These are phyloP conservation scores for Alternaria postmessia DNA, from an alignment of 2,329 filamentous ascomycete genomes.

Conservation along the genomic window DNA sequence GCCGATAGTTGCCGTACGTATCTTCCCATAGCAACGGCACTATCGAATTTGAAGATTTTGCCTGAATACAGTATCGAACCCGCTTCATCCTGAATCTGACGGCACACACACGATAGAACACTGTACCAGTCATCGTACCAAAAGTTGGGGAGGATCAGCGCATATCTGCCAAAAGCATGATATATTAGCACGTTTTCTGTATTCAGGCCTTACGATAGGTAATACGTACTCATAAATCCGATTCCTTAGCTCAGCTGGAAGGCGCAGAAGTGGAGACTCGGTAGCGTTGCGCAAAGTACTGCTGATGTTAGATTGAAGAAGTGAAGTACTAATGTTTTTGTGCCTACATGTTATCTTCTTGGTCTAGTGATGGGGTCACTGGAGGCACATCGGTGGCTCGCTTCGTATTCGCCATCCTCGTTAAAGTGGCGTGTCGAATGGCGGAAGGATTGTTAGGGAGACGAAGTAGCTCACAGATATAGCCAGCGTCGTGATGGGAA, in stretches of 20 bases:
- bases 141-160: too few relatives aligned
- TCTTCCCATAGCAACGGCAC: too few relatives aligned
- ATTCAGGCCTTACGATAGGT: background rate
- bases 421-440: background rate
- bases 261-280: background rate
- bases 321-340: background rate
- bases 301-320: background rate
- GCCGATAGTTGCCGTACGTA: too few relatives aligned
- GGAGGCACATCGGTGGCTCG: background rate
- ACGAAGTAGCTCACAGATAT: accelerated
- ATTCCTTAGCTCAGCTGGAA: background rate
- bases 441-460: background rate
- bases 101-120: too few relatives aligned
- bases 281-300: background rate
- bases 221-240: background rate
- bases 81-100: too few relatives aligned
- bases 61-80: too few relatives aligned
- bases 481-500: background rate
- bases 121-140: too few relatives aligned
- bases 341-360: background rate
- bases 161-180: too few relatives aligned
- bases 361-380: accelerated
- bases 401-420: background rate
- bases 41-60: too few relatives aligned
- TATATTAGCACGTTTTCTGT: background rate